Conservation (phyloP, 2,329 filamentous ascomycete species). For the Lasiodiplodia gonubiensis region DNA sequence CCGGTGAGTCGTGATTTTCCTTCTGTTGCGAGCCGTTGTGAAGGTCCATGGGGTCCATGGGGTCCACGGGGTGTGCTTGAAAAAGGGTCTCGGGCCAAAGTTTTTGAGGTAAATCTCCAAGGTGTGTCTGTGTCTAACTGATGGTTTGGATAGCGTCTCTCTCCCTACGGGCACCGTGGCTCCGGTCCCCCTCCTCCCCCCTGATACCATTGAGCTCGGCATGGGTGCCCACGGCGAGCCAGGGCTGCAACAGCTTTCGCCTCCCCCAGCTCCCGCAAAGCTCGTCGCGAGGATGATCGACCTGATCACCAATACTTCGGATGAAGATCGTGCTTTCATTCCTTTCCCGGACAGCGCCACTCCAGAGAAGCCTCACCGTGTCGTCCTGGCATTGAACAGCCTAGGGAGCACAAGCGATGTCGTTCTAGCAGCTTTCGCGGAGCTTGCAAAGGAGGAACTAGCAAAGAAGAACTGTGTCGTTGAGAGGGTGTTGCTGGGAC, state of each 20-base stretch:
- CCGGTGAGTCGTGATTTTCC: neutral
- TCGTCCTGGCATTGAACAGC: slow-evolving; percentile 44
- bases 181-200: slow-evolving; percentile 61
- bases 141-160: neutral
- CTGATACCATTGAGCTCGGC: slow-evolving; percentile 65
- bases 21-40: slow-evolving; percentile 39
- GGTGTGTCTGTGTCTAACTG: slow-evolving; percentile 30
- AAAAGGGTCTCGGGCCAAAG: too few relatives aligned
- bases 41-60: too few relatives aligned
- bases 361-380: slow-evolving; percentile 17
- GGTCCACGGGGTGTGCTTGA: too few relatives aligned
- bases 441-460: slow-evolving; percentile 40
- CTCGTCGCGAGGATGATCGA: slow-evolving; percentile 45
- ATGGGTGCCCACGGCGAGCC: slow-evolving; percentile 73
- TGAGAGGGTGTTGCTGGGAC: slow-evolving; percentile 42
- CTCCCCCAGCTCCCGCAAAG: slow-evolving; percentile 41
- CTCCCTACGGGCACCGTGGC: slow-evolving; percentile 60
- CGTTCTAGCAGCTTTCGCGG: slow-evolving; percentile 43
- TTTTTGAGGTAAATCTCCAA: slow-evolving; percentile 22
- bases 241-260: slow-evolving; percentile 62
- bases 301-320: slow-evolving; percentile 41
- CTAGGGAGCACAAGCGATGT: slow-evolving; percentile 46
- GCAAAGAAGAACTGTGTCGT: slow-evolving; percentile 40
- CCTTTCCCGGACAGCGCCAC: slow-evolving; percentile 42
- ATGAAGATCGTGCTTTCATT: slow-evolving; percentile 44